These are phyloP conservation scores for Metarhizium robertsii DNA, from an alignment of 2,329 filamentous ascomycete genomes.

Conservation along the genomic window DNA sequence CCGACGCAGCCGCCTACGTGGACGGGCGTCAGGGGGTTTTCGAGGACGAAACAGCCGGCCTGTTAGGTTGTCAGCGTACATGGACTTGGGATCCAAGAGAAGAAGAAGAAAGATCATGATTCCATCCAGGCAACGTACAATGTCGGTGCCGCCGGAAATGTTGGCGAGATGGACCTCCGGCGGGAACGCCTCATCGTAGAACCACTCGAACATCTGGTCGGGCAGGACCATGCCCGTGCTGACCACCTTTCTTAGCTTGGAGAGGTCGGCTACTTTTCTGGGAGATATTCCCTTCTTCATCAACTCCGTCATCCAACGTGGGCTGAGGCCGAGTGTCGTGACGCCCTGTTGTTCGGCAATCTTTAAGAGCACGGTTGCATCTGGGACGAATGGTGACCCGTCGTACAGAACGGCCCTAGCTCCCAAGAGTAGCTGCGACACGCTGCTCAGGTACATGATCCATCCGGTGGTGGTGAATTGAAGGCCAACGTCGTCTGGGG, in stretches of 20 bases:
- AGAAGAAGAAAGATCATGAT: not conserved
- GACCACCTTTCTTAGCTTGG: conserved; percentile 49
- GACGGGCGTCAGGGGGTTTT: conserved; percentile 62
- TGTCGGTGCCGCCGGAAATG: conserved; percentile 69
- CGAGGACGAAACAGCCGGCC: conserved; percentile 51
- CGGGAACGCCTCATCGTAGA: conserved; percentile 64
- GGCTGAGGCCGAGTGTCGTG: conserved; percentile 66
- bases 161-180: conserved; percentile 57
- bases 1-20: conserved; percentile 46
- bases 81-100: not conserved
- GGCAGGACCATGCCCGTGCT: conserved; percentile 78
- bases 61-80: conserved; percentile 11
- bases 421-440: conserved; percentile 51
- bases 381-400: conserved; percentile 69
- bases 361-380: conserved; percentile 52
- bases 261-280: conserved; percentile 52
- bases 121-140: conserved; percentile 34
- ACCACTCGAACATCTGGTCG: conserved; percentile 70
- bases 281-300: conserved; percentile 55
- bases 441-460: conserved; percentile 74
- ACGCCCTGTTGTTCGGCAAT: conserved; percentile 54
- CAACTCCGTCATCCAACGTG: conserved; percentile 67
- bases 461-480: conserved; percentile 65
- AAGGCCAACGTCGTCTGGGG: conserved; percentile 31
- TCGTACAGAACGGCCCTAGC: conserved; percentile 65